Base-by-base conservation (phyloP, 2,329 filamentous ascomycete species). In the Claviceps sorghi region DNA sequence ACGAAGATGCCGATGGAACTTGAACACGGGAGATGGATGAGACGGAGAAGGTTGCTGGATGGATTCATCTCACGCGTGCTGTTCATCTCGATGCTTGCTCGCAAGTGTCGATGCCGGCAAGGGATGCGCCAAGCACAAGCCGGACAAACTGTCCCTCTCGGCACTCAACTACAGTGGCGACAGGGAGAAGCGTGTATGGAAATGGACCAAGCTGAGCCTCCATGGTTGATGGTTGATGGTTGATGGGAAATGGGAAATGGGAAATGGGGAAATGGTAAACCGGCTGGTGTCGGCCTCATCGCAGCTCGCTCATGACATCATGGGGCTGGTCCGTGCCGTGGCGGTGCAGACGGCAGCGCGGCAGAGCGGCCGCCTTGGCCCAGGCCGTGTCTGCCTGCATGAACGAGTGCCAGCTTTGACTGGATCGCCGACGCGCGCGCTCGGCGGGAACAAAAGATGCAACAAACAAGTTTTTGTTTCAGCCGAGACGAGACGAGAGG, bases 241-340 rank as follows among this genome's bases (percentile, higher is more conserved):
- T n/a, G n/a, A n/a, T n/a, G n/a, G n/a, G n/a, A n/a, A n/a, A n/a
- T n/a, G n/a, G n/a, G n/a, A n/a, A n/a, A n/a, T n/a, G n/a, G n/a
- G n/a, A n/a, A n/a, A n/a, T n/a, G n/a, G n/a, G n/a, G n/a, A n/a
- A 26, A 26, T 26, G 26, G 17, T 15, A 11, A 15, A 36, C 1
- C 34, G 34, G 9, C 38, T 9, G 6, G 38, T 41, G 6, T 41
- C 17, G 38, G 38, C n/a, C n/a, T n/a, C 29, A 19, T 32, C 48
- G 58, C 58, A 52, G 58, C 59, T 55, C 51, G 36, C 36, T n/a
- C 36, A 61, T 65, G 63, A 65, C 64, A 65, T 65, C 62, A 65
- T 52, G 30, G 38, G 50, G 29, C 17, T 42, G 40, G 40, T 42
- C 56, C 57, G 55, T n/a, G 3, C 26, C 54, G 64, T 65, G 64